Conservation (phyloP, 2,329 filamentous ascomycete species). For the Xylariomycetidae sp. region DNA sequence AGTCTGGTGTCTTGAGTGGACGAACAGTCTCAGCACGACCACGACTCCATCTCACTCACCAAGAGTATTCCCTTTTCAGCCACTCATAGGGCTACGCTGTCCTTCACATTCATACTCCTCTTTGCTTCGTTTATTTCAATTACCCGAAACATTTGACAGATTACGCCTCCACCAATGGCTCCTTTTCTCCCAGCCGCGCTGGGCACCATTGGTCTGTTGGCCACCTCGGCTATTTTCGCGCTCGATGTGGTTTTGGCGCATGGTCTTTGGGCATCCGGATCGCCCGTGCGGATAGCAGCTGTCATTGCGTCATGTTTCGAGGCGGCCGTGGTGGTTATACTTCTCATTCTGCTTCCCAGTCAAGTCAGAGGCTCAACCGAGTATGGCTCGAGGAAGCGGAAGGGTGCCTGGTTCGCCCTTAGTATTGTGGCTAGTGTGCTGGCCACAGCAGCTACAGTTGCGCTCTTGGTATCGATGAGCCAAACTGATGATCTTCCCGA, state of each 20-base stretch:
- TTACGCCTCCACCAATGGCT: too few species aligned
- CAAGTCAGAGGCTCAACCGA: constrained; percentile 22
- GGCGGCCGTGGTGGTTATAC: constrained; percentile 28
- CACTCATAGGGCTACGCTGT: too few species aligned
- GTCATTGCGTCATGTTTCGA: constrained; percentile 35
- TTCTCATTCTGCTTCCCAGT: constrained; percentile 28
- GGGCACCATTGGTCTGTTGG: constrained; percentile 32
- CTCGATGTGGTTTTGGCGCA: constrained; percentile 37
- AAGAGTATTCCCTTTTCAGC: too few species aligned
- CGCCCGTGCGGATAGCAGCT: constrained; percentile 30
- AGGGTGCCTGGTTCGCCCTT: constrained; percentile 30
- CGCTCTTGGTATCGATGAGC: constrained; percentile 35
- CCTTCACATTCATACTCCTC: too few species aligned
- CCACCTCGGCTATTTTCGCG: constrained; percentile 34
- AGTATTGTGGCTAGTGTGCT: constrained; percentile 34
- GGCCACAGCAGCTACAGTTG: constrained; percentile 41
- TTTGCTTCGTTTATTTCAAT: too few species aligned
- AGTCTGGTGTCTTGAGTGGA: too few species aligned
- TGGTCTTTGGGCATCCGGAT: constrained; percentile 23
- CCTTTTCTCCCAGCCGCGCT: constrained; percentile 30
- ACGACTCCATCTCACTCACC: too few species aligned
- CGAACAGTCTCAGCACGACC: too few species aligned
- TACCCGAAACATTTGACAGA: too few species aligned
- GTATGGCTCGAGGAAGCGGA: constrained; percentile 18
- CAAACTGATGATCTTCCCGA: constrained; percentile 24